phyloP scores from a whole-genome alignment of 2,329 filamentous ascomycete species.

The Cytospora paraplurivora region DNA sequence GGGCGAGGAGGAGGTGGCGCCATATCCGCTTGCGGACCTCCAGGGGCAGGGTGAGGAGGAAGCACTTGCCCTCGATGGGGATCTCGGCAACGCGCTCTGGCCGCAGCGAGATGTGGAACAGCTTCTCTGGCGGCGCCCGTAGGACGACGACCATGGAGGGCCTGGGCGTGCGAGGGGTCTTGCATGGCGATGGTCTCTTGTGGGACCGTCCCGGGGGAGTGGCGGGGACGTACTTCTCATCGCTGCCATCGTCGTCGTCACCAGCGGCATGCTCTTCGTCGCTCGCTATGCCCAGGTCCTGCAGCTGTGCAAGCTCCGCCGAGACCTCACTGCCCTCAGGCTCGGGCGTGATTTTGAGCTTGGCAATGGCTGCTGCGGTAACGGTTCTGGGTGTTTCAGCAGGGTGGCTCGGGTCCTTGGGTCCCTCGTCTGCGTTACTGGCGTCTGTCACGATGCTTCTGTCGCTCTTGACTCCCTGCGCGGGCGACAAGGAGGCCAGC shows the following conservation, averaged over 20 bases:
- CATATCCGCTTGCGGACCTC: conserved; percentile 42
- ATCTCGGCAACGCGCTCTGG: conserved; percentile 1
- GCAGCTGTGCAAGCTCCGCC: neutral
- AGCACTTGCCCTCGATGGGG: conserved; percentile 3
- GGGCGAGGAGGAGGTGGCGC: conserved; percentile 36
- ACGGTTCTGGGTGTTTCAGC: neutral
- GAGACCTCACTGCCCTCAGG: neutral
- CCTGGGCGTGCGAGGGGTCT: neutral
- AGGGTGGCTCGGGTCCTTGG: neutral
- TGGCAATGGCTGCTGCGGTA: neutral
- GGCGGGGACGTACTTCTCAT: neutral
- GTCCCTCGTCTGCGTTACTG: neutral
- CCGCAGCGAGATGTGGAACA: neutral
- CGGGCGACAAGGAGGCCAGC: neutral
- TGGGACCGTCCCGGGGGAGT: neutral
- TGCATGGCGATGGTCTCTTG: neutral
- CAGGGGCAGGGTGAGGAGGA: conserved; percentile 30
- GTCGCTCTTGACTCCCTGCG: neutral
- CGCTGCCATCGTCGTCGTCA: neutral
- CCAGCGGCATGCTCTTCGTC: neutral
- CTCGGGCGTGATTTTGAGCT: neutral
- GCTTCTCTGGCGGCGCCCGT: neutral
- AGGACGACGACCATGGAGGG: conserved; percentile 5
- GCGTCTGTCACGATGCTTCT: neutral
- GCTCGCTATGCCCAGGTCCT: neutral